Percentiles rank a stretch among this genome's conserved stretches.
These are phyloP conservation scores for Malassezia dermatis DNA, from an alignment of 1,284 basidiomycete species.

Conservation along the genomic window DNA sequence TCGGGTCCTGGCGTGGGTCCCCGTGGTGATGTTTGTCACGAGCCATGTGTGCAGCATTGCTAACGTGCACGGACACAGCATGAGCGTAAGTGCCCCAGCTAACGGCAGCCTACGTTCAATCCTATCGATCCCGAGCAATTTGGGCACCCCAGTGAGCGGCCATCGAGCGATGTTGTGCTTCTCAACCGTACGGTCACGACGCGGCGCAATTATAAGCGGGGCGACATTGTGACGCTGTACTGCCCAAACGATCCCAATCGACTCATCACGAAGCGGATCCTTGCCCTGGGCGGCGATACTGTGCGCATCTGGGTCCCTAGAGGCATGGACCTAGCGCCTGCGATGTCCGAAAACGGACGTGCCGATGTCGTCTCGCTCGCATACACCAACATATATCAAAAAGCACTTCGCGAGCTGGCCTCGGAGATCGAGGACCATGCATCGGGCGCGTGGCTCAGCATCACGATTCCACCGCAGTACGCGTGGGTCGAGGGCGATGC, in stretches of 20 bases:
- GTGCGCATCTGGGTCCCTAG: slow-evolving; percentile 45
- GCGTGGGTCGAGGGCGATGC: slow-evolving; percentile 56
- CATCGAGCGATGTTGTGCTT: slow-evolving; percentile 52
- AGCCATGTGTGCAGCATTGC: slow-evolving; percentile 51
- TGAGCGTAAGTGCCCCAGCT: slow-evolving; percentile 13
- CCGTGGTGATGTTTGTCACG: slow-evolving; percentile 51
- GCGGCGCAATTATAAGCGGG: slow-evolving; percentile 46
- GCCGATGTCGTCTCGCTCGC: slow-evolving; percentile 6
- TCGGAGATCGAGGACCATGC: slow-evolving; percentile 3
- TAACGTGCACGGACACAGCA: slow-evolving; percentile 50
- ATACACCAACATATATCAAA: slow-evolving; percentile 13
- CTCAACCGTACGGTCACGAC: slow-evolving; percentile 50
- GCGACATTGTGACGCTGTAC: slow-evolving; percentile 53
- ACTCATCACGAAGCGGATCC: slow-evolving; percentile 53
- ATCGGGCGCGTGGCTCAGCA: slow-evolving; percentile 20
- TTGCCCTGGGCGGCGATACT: slow-evolving; percentile 53
- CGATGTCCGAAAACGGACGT: slow-evolving; percentile 18
- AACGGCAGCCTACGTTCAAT: slow-evolving; percentile 40
- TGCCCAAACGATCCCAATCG: slow-evolving; percentile 51
- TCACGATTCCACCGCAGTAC: slow-evolving; percentile 35
- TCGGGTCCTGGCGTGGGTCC: slow-evolving; percentile 50
- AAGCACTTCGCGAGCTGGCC: slow-evolving; percentile 3
- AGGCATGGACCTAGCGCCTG: slow-evolving; percentile 20
- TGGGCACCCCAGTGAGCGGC: slow-evolving; percentile 45
- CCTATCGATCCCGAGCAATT: neutral